Conservation (phyloP, 257 asterid genomes). For the Nicotiana tabacum region DNA sequence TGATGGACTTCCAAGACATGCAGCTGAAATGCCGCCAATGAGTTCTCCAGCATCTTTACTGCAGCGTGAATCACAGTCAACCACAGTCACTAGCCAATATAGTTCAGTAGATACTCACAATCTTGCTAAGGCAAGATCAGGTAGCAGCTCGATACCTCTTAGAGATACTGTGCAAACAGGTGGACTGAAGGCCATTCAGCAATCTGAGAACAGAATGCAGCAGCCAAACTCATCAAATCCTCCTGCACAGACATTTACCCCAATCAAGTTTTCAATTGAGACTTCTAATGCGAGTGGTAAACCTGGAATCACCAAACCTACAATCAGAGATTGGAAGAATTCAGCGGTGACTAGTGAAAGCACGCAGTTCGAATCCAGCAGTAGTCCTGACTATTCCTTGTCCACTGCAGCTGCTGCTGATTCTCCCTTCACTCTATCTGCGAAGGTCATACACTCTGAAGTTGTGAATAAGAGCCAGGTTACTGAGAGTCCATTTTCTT, state of each 20-base stretch:
- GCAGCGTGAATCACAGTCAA: conserved; percentile 20
- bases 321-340: conserved; percentile 23
- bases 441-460: conserved; percentile 30
- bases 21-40: conserved; percentile 28
- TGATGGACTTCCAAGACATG: conserved; percentile 27
- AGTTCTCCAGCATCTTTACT: conserved; percentile 17
- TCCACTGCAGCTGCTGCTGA: conserved; percentile 29
- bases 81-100: conserved; percentile 17
- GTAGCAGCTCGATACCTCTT: conserved; percentile 17
- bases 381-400: conserved; percentile 25
- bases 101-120: conserved; percentile 21
- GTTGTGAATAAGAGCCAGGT: conserved; percentile 23
- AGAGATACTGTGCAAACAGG: conserved; percentile 23
- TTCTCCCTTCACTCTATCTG: conserved; percentile 28
- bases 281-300: conserved; percentile 14
- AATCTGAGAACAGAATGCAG: conserved; percentile 21
- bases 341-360: conserved; percentile 11
- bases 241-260: neutral
- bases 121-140: conserved; percentile 27
- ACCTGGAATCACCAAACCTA: conserved; percentile 26
- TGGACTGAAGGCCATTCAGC: conserved; percentile 25
- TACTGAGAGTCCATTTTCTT: conserved; percentile 27
- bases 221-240: neutral
- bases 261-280: neutral
- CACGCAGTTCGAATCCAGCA: neutral